Evolutionary conservation across 2,329 filamentous ascomycete species (phyloP).

Genomic region (Colletotrichum navitas): DNA sequence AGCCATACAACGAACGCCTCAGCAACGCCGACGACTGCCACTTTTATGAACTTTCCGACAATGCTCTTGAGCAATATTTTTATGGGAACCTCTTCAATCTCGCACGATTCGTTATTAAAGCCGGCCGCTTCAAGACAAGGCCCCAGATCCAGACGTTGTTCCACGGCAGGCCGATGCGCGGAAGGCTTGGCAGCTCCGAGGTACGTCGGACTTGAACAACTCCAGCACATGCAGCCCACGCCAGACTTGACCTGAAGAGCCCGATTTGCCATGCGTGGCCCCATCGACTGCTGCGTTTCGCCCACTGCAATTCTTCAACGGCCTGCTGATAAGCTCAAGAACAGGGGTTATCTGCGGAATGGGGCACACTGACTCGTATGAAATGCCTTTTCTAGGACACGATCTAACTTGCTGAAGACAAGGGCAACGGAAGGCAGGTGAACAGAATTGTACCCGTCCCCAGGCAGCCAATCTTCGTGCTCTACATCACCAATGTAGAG

Average conservation of each 20-base stretch:
- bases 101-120: constrained; percentile 58
- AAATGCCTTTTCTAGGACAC: constrained; percentile 58
- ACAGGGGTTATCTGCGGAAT: not conserved
- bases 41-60: constrained; percentile 60
- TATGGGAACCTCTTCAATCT: constrained; percentile 61
- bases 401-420: constrained; percentile 63
- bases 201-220: not conserved
- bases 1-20: constrained; percentile 58
- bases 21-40: constrained; percentile 56
- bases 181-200: not conserved
- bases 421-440: constrained; percentile 63
- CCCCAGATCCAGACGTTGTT: constrained; percentile 52
- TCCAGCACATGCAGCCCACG: not conserved
- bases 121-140: constrained; percentile 55
- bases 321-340: constrained; percentile 42
- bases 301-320: not conserved
- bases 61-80: constrained; percentile 59
- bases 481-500: constrained; percentile 75
- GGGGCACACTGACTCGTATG: constrained; percentile 45
- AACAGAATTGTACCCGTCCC: constrained; percentile 68
- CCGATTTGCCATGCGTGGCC: not conserved
- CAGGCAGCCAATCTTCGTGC: constrained; percentile 64
- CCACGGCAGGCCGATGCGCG: constrained; percentile 51
- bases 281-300: not conserved
- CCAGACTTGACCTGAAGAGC: not conserved